Percentiles rank a stretch among this genome's conserved stretches.
These are phyloP conservation scores for Pelagophyceae sp. DNA, from an alignment of 352 stramenopile species.

Conservation along the genomic window DNA sequence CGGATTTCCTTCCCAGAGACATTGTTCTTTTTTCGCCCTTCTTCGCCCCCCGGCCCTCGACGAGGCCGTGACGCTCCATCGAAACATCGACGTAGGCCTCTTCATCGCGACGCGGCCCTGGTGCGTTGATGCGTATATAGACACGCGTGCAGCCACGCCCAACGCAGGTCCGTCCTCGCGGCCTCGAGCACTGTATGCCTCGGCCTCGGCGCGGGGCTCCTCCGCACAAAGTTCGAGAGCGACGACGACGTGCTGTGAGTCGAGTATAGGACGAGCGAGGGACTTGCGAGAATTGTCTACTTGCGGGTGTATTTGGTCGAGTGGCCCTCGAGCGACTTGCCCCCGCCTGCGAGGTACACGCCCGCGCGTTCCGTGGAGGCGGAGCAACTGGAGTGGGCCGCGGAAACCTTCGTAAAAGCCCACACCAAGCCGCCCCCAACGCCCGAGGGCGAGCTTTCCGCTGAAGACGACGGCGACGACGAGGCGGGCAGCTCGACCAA, in stretches of 20 bases:
- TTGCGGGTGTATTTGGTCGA: too few species aligned
- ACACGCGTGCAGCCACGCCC: too few species aligned
- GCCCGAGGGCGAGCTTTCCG: too few species aligned
- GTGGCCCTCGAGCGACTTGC: too few species aligned
- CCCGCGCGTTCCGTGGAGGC: neutral
- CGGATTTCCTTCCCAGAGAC: neutral
- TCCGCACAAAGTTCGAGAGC: neutral
- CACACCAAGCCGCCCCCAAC: too few species aligned
- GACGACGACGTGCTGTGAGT: neutral
- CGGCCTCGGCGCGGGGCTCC: neutral
- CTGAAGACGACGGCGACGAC: too few species aligned
- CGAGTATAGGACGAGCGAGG: too few species aligned
- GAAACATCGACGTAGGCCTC: neutral
- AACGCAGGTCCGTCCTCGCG: neutral
- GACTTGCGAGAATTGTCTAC: too few species aligned
- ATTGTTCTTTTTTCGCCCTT: neutral
- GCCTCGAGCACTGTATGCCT: too few species aligned
- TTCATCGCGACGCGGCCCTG: neutral
- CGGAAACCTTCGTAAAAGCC: neutral
- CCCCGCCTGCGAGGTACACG: too few species aligned
- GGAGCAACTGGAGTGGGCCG: neutral
- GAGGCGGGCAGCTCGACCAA: neutral
- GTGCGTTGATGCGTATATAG: too few species aligned
- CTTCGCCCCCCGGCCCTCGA: neutral
- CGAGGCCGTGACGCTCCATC: neutral